Evolutionary conservation across 345 rosid species (phyloP).

Genomic region (Euphorbia pulcherrima): DNA sequence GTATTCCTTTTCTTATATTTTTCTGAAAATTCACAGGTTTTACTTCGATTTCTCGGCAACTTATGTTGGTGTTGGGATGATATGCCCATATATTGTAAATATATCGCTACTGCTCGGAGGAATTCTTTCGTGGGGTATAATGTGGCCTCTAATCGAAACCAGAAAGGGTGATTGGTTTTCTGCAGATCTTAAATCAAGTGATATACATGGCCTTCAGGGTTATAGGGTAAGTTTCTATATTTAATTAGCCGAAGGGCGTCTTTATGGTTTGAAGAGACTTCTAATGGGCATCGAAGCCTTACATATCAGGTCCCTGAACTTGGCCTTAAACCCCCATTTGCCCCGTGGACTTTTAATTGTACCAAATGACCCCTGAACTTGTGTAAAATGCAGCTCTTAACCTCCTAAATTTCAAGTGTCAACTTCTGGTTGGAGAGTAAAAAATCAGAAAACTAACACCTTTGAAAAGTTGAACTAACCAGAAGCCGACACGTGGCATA

Average conservation of each 20-base stretch:
- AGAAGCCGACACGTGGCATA: no score
- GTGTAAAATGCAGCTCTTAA: no score
- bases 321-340: no score
- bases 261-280: background rate
- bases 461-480: no score
- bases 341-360: no score
- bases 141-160: conserved; percentile 32
- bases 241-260: background rate
- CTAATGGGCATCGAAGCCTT: no score
- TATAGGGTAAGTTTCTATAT: conserved; percentile 22
- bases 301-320: no score
- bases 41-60: conserved; percentile 35
- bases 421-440: no score
- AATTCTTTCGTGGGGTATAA: conserved; percentile 32
- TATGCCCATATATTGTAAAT: conserved; percentile 30
- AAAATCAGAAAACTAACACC: no score
- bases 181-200: conserved; percentile 11
- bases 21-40: conserved; percentile 15
- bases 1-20: background rate
- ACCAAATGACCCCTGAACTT: no score
- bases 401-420: no score
- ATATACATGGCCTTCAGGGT: conserved; percentile 28
- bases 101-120: conserved; percentile 30
- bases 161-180: conserved; percentile 26
- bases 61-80: conserved; percentile 35